A percentile compares a stretch with the other conserved stretches of the same genome.
Conservation (phyloP, 108 stramenopile species). For the Cyclotella baltica region DNA sequence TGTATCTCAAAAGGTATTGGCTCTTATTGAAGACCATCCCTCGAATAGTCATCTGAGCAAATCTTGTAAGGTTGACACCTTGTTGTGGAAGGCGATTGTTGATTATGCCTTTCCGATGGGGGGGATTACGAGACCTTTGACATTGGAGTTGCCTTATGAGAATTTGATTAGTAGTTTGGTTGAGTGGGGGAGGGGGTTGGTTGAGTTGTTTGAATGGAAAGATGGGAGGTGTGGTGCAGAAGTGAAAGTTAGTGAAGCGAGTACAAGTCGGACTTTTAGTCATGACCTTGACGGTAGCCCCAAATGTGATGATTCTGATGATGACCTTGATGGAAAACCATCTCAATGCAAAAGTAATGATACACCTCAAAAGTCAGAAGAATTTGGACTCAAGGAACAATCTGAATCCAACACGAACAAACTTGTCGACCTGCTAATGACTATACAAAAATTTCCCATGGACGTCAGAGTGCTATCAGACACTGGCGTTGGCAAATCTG, state of each 20-base stretch:
- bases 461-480: constrained; percentile 38
- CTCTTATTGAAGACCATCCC: constrained; percentile 29
- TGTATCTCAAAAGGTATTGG: constrained; percentile 25
- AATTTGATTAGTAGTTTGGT: constrained; percentile 2
- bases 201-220: neutral
- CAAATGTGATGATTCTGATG: neutral
- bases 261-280: too few relatives aligned
- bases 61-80: constrained; percentile 17
- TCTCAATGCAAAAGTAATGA: neutral
- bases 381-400: neutral
- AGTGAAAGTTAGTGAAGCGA: neutral
- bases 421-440: neutral
- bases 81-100: constrained; percentile 42
- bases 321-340: neutral
- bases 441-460: constrained; percentile 34
- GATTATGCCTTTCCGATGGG: constrained; percentile 25
- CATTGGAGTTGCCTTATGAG: constrained; percentile 14
- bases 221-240: neutral
- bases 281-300: too few relatives aligned
- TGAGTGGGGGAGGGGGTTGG: constrained; percentile 16
- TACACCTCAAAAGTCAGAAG: neutral
- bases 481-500: constrained; percentile 38
- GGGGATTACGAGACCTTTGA: constrained; percentile 28
- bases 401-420: neutral
- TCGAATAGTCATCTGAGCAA: constrained; percentile 27